phyloP scores from a whole-genome alignment of 2,329 filamentous ascomycete species.

The Pochonia chlamydosporia region DNA sequence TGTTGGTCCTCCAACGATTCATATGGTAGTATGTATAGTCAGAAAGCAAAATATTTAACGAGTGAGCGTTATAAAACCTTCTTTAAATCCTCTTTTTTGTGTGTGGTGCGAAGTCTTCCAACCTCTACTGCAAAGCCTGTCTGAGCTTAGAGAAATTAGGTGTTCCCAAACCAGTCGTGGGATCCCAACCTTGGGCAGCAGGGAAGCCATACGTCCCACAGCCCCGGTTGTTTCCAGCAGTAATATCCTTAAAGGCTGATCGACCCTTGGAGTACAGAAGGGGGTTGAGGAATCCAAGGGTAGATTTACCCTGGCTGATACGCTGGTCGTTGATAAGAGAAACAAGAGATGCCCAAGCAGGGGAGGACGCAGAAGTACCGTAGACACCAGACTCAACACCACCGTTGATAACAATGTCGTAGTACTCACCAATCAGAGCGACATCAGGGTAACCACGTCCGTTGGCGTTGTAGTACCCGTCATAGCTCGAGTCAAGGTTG shows the following conservation, averaged over 20 bases:
- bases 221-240: constrained; percentile 5
- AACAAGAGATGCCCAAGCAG: constrained; percentile 57
- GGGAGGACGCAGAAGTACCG: constrained; percentile 49
- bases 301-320: constrained; percentile 42
- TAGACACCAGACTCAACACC: constrained; percentile 16
- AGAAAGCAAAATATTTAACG: too few species aligned
- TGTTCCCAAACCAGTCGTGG: constrained; percentile 36
- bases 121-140: too few species aligned
- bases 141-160: constrained; percentile 20
- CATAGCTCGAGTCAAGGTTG: constrained; percentile 35
- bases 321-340: constrained; percentile 59
- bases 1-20: too few species aligned
- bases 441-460: constrained; percentile 59
- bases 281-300: constrained; percentile 56
- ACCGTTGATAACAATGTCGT: constrained; percentile 26
- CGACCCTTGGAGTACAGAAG: constrained; percentile 43
- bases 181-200: constrained; percentile 25
- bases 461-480: constrained; percentile 32
- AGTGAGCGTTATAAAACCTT: too few species aligned
- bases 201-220: constrained; percentile 5
- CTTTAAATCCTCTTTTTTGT: too few species aligned
- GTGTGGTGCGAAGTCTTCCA: too few species aligned
- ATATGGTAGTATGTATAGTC: too few species aligned
- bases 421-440: constrained; percentile 40
- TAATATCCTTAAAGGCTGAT: constrained; percentile 24